phyloP scores from a whole-genome alignment of 257 asterid species.

The Nicotiana undulata region DNA sequence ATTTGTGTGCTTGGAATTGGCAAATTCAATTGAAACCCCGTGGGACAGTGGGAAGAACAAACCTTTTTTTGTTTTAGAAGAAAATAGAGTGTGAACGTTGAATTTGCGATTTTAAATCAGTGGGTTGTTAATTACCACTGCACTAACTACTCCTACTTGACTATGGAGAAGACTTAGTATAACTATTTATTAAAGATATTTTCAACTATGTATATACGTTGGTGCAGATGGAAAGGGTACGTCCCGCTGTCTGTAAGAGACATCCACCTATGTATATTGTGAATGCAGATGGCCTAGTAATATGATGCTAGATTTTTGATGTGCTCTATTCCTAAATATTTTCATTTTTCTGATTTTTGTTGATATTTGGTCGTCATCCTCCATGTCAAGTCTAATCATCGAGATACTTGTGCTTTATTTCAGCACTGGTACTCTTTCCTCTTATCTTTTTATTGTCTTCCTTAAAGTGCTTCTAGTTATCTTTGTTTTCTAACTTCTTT shows the following conservation, averaged over 20 bases:
- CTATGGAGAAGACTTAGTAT: neutral
- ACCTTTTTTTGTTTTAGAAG: neutral
- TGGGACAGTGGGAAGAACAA: neutral
- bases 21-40: neutral
- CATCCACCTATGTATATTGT: neutral
- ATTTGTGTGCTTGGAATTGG: neutral
- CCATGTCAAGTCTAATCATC: neutral
- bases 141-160: neutral
- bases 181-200: neutral
- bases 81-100: neutral
- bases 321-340: neutral
- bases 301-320: neutral
- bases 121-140: neutral
- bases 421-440: neutral
- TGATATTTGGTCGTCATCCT: neutral
- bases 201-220: neutral
- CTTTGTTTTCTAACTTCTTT: neutral
- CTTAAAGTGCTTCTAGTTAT: neutral
- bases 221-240: neutral
- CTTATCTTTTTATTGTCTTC: neutral
- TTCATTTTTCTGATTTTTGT: neutral
- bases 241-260: neutral
- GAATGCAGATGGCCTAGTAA: neutral
- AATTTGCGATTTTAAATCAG: neutral
- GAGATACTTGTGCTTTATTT: slow-evolving; percentile 12